Percentiles rank a stretch among this genome's conserved stretches.
Evolutionary conservation across 805 yeast genomes (phyloP).

Genomic region (Wickerhamiella brachini): DNA sequence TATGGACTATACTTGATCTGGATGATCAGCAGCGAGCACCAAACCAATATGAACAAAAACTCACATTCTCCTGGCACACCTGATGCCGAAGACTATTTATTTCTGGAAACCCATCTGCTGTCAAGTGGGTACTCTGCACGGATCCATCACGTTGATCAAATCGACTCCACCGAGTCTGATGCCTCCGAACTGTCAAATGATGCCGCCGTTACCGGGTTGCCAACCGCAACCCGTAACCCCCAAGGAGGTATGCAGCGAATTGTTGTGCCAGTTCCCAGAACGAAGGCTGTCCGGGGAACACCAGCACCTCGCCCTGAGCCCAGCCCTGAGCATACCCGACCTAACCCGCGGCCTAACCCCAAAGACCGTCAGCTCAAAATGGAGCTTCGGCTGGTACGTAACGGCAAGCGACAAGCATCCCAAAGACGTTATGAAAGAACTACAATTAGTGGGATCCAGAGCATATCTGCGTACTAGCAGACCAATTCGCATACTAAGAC

Average conservation of each 20-base stretch:
- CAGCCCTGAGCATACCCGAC: neutral
- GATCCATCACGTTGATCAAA: neutral
- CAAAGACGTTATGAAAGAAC: neutral
- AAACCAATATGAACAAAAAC: no score
- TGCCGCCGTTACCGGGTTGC: no score
- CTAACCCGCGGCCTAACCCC: neutral
- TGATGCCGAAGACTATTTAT: neutral
- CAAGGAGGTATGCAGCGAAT: no score
- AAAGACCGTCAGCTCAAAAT: neutral
- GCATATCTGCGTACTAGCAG: neutral
- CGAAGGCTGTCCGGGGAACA: no score
- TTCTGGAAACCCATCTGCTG: neutral
- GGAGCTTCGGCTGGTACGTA: neutral
- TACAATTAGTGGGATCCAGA: neutral
- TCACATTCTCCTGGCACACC: neutral
- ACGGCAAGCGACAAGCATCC: neutral
- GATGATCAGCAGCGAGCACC: neutral
- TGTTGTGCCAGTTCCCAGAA: no score
- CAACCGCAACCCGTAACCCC: no score
- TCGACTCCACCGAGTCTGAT: no score
- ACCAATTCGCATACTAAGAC: neutral
- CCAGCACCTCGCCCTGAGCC: neutral
- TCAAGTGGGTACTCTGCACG: neutral
- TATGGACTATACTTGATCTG: neutral
- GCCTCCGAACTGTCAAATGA: no score